phyloP scores from a whole-genome alignment of 2,329 filamentous ascomycete genomes.

The Colletotrichum brevisporum region DNA sequence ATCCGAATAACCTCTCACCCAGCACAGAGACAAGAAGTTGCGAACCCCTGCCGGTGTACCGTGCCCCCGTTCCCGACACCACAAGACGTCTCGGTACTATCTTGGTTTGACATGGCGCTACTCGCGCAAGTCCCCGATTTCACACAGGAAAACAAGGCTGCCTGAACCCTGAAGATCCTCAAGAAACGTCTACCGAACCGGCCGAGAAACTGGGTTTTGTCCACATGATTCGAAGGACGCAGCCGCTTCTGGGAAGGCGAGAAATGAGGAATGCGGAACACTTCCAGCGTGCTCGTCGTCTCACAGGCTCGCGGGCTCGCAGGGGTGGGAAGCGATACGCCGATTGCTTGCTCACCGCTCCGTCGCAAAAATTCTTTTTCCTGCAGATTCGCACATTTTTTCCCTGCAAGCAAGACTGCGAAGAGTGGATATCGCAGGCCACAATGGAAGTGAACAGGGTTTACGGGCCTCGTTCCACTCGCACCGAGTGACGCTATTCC shows the following conservation, averaged over 20 bases:
- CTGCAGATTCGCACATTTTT: conserved; percentile 36
- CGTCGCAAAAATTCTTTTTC: conserved; percentile 35
- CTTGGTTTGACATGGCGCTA: conserved; percentile 19
- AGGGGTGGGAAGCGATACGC: conserved; percentile 36
- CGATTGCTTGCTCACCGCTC: conserved; percentile 41
- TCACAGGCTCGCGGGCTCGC: conserved; percentile 23
- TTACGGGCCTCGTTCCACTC: conserved; percentile 28
- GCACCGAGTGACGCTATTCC: conserved; percentile 20
- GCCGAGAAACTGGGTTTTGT: conserved; percentile 30
- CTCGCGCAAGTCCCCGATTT: conserved; percentile 20
- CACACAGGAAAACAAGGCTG: conserved; percentile 28
- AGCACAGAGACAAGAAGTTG: neutral
- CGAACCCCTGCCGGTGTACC: conserved; percentile 5
- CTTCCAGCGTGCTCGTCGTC: conserved; percentile 21
- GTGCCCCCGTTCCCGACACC: conserved; percentile 5
- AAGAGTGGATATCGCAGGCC: conserved; percentile 28
- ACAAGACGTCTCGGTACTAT: conserved; percentile 10
- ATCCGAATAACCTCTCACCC: conserved; percentile 16
- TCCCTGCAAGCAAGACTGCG: conserved; percentile 36
- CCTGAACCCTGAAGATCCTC: conserved; percentile 39
- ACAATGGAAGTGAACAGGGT: conserved; percentile 23
- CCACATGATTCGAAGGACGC: conserved; percentile 35
- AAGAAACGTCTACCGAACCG: conserved; percentile 29
- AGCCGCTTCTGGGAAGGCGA: conserved; percentile 20
- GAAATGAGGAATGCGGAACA: conserved; percentile 5